These are phyloP conservation scores for Scheffersomyces segobiensis DNA, from an alignment of 1,139 yeast genomes.

Conservation along the genomic window DNA sequence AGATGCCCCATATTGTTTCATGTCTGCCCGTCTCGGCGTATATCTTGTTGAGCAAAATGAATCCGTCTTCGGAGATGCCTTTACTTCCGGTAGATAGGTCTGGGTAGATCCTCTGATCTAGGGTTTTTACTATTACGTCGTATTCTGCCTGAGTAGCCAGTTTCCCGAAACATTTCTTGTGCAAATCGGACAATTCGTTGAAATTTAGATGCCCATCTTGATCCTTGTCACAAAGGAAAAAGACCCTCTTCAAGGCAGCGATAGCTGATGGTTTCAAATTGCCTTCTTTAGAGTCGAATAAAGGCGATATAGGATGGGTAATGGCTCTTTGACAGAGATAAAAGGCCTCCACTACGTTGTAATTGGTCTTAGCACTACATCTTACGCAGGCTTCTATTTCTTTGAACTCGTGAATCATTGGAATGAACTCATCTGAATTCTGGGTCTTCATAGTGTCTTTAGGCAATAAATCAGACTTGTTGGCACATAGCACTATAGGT, in stretches of 20 bases:
- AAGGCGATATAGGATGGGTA: constrained; percentile 89
- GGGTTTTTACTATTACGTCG: constrained; percentile 26
- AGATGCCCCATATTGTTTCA: constrained; percentile 94
- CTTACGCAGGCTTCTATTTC: constrained; percentile 91
- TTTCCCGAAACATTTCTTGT: constrained; percentile 71
- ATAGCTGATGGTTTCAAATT: constrained; percentile 74
- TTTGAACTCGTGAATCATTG: constrained; percentile 84
- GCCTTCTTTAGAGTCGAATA: constrained; percentile 90
- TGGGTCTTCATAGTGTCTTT: constrained; percentile 27
- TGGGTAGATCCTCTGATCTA: constrained; percentile 28
- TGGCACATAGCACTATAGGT: constrained; percentile 90
- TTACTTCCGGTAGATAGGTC: constrained; percentile 15
- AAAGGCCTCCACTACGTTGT: constrained; percentile 86
- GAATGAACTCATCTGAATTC: constrained; percentile 76
- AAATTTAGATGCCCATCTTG: constrained; percentile 82
- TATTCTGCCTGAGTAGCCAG: constrained; percentile 27
- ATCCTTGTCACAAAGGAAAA: constrained; percentile 82
- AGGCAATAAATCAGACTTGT: constrained; percentile 60
- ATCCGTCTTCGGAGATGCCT: constrained; percentile 76
- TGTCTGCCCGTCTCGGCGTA: constrained; percentile 92
- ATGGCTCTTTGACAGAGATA: constrained; percentile 91
- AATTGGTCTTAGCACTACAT: constrained; percentile 76
- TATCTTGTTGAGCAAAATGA: constrained; percentile 69
- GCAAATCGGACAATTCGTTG: constrained; percentile 67
- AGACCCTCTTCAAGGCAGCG: constrained; percentile 75